These are phyloP conservation scores for Malassezia pachydermatis DNA, from an alignment of 1,284 basidiomycete species.

Conservation along the genomic window DNA sequence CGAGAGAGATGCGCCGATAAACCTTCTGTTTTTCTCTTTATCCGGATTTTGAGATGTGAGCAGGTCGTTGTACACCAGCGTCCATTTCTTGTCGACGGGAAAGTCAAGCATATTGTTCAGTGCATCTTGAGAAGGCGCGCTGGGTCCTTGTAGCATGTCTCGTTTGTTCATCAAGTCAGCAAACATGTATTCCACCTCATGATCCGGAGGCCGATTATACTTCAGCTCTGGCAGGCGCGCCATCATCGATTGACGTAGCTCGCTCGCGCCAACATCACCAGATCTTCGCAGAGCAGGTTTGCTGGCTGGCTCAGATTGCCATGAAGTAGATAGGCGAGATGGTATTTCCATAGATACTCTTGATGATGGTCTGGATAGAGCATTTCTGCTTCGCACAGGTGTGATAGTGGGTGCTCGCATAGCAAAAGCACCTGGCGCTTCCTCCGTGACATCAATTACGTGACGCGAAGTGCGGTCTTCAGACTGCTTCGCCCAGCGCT, in stretches of 20 bases:
- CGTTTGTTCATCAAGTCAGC: constrained; percentile 45
- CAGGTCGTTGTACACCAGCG: constrained; percentile 73
- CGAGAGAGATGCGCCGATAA: constrained; percentile 50
- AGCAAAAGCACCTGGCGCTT: constrained; percentile 4
- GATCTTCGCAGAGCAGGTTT: neutral
- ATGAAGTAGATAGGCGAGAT: too few species aligned
- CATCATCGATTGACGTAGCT: constrained; percentile 10
- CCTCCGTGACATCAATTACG: constrained; percentile 1
- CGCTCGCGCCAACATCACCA: neutral
- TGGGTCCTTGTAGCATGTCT: constrained; percentile 38
- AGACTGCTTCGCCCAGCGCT: constrained; percentile 7
- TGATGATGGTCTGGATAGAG: too few species aligned
- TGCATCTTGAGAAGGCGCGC: constrained; percentile 36
- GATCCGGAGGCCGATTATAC: constrained; percentile 30
- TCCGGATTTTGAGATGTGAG: constrained; percentile 63
- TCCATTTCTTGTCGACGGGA: constrained; percentile 72
- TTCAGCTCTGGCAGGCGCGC: constrained; percentile 26
- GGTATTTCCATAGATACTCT: neutral
- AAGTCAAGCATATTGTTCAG: constrained; percentile 44
- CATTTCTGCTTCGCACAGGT: neutral
- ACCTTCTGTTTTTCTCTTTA: constrained; percentile 50
- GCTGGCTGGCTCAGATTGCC: neutral
- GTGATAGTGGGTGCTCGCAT: constrained; percentile 8
- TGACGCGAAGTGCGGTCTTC: neutral
- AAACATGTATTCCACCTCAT: constrained; percentile 43